A percentile compares a stretch with the other conserved stretches of the same genome.
Conservation (phyloP, 2,329 filamentous ascomycete species). For the Colletotrichum sp. region DNA sequence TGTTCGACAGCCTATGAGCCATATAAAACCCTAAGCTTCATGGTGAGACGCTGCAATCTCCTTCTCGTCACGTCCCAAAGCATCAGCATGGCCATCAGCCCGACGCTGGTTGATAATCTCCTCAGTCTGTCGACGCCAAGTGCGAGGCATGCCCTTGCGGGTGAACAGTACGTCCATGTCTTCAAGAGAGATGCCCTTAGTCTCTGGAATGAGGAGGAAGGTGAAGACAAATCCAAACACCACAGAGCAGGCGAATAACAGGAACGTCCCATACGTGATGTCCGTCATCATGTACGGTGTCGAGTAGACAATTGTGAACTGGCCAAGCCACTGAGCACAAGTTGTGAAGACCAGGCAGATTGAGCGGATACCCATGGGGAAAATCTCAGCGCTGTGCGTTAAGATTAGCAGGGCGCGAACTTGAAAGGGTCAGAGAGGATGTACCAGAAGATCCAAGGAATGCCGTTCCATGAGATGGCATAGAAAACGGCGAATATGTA, state of each 20-base stretch:
- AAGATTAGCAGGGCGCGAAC: not conserved
- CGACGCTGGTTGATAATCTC: conserved; percentile 25
- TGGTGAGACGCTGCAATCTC: not conserved
- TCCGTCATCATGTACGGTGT: conserved; percentile 31
- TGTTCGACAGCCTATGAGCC: not conserved
- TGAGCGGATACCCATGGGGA: conserved; percentile 27
- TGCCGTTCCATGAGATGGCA: conserved; percentile 29
- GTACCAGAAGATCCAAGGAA: conserved; percentile 27
- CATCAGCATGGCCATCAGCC: conserved; percentile 14
- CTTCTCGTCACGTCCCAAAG: not conserved
- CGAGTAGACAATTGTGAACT: conserved; percentile 31
- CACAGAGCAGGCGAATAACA: conserved; percentile 48
- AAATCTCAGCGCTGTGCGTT: conserved; percentile 3
- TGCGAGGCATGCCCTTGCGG: not conserved
- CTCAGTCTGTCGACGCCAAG: not conserved
- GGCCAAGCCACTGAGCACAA: conserved; percentile 30
- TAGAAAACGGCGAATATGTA: conserved; percentile 29
- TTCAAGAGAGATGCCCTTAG: conserved; percentile 28
- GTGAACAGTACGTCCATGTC: conserved; percentile 31
- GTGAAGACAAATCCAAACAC: conserved; percentile 38
- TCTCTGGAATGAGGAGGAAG: conserved; percentile 27
- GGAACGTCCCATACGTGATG: conserved; percentile 45
- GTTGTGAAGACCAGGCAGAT: conserved; percentile 28
- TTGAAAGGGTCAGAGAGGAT: conserved; percentile 44
- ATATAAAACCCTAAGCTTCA: not conserved